Conservation (phyloP, 2,329 filamentous ascomycete genomes). For the Pyrenochaeta sp. region DNA sequence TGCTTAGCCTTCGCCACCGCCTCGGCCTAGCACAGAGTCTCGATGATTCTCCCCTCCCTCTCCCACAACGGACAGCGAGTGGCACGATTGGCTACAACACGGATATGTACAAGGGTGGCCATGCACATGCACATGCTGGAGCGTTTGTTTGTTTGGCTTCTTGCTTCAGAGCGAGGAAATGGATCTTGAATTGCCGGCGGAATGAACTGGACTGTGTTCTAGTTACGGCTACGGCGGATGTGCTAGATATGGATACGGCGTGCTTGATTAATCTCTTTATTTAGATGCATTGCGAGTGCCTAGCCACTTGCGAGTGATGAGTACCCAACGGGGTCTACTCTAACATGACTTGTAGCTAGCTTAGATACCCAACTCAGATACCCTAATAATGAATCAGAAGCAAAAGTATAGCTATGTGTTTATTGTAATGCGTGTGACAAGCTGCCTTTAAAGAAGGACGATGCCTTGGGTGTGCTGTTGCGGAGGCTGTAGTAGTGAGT, state of each 20-base stretch:
- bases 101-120: background rate
- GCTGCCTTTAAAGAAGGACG: background rate
- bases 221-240: no score
- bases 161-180: no score
- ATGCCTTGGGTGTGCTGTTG: background rate
- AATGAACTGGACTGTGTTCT: no score
- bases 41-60: background rate
- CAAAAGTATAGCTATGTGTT: background rate
- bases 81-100: background rate
- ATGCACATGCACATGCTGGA: no score
- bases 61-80: background rate
- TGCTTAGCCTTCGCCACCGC: background rate
- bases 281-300: no score
- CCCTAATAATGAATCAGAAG: background rate
- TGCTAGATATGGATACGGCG: no score
- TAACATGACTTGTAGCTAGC: no score
- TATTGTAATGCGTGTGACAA: background rate
- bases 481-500: background rate
- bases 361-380: background rate
- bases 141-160: no score
- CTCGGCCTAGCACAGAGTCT: background rate
- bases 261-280: no score
- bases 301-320: no score
- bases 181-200: no score
- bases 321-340: no score